Conservation (phyloP, 2,329 filamentous ascomycete species). For the Botrytis squamosa region DNA sequence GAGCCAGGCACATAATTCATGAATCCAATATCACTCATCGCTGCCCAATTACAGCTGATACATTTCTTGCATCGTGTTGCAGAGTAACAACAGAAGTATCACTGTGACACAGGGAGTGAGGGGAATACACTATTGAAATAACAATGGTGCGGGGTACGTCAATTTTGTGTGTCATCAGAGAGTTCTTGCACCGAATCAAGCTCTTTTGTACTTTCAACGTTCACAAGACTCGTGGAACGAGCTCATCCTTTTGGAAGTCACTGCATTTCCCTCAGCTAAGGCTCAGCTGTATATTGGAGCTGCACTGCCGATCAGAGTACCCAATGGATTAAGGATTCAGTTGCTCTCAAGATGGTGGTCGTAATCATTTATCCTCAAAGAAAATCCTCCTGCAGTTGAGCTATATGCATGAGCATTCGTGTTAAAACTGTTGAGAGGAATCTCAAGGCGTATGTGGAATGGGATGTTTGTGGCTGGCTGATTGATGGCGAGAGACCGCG, state of each 20-base stretch:
- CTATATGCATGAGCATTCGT: background rate
- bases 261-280: background rate
- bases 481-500: background rate
- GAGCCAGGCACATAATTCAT: background rate
- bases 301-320: background rate
- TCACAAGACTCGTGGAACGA: background rate
- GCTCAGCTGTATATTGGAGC: accelerated
- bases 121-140: background rate
- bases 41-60: background rate
- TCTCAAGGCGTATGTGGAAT: background rate
- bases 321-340: background rate
- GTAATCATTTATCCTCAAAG: too few relatives aligned
- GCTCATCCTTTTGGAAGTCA: background rate
- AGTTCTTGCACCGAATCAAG: too few relatives aligned
- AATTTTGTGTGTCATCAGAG: background rate
- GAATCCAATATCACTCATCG: background rate
- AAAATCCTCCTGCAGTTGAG: background rate
- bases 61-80: background rate
- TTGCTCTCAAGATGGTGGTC: too few relatives aligned
- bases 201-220: background rate
- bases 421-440: background rate
- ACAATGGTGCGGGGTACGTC: background rate
- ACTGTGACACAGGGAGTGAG: background rate
- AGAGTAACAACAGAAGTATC: background rate
- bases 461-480: background rate